Conservation (phyloP, 192 early-diverging fungal genomes). For the Backusella liffmaniae region DNA sequence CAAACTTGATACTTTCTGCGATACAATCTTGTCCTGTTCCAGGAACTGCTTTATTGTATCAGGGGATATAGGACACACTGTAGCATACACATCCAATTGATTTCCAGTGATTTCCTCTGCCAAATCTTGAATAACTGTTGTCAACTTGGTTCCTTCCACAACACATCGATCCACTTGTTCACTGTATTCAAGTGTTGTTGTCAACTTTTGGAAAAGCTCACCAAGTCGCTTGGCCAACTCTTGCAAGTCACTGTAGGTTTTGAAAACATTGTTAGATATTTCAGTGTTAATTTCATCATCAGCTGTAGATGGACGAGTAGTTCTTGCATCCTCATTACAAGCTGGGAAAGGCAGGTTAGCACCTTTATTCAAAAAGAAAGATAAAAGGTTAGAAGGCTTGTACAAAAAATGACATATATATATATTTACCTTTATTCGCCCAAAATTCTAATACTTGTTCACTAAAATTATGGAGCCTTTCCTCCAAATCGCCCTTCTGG, state of each 20-base stretch:
- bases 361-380: background rate
- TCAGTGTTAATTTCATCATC: conserved; percentile 24
- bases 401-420: background rate
- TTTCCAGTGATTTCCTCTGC: background rate
- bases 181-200: background rate
- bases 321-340: conserved; percentile 22
- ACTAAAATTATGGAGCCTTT: background rate
- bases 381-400: background rate
- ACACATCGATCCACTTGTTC: background rate
- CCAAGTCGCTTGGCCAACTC: conserved; percentile 1
- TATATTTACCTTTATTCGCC: background rate
- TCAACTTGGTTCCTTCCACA: background rate
- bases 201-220: conserved; percentile 6
- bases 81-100: background rate
- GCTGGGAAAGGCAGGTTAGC: conserved; percentile 21
- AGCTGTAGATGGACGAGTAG: conserved; percentile 9
- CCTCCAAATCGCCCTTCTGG: background rate
- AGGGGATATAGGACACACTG: background rate
- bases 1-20: background rate
- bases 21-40: background rate
- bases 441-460: conserved; percentile 15
- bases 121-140: background rate
- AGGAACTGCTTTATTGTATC: background rate
- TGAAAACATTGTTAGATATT: conserved; percentile 11
- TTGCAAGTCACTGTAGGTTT: conserved; percentile 11